Evolutionary conservation across 352 stramenopile species (phyloP).

Genomic region (Phytopythium boreale): DNA sequence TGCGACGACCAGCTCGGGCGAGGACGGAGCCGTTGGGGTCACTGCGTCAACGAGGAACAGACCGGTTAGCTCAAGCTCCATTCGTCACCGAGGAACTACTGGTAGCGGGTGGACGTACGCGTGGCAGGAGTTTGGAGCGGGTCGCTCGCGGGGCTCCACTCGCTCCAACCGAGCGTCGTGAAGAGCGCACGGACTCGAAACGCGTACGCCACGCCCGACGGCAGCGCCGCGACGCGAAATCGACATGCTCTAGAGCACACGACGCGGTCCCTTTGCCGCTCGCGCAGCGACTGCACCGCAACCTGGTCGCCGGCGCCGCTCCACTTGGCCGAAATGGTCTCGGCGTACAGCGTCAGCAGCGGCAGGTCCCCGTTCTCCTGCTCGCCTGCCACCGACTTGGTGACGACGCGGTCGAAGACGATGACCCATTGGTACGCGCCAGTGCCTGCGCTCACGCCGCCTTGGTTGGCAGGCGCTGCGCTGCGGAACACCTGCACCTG

Average conservation of each 20-base stretch:
- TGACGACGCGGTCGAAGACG: conserved; percentile 38
- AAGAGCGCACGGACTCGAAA: conserved; percentile 56
- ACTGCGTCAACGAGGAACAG: conserved; percentile 5
- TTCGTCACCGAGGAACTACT: background rate
- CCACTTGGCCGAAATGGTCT: conserved; percentile 50
- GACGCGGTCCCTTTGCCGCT: conserved; percentile 17
- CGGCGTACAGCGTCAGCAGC: conserved; percentile 44
- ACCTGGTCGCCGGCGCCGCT: conserved; percentile 48
- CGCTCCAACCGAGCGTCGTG: conserved; percentile 32
- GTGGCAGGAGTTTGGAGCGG: conserved; percentile 35
- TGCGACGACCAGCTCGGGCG: conserved; percentile 33
- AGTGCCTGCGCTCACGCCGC: background rate
- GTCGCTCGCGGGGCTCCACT: conserved; percentile 46
- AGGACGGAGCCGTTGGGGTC: conserved; percentile 33
- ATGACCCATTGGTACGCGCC: conserved; percentile 53
- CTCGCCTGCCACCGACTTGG: conserved; percentile 5
- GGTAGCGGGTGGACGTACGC: conserved; percentile 6
- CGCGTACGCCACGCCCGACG: conserved; percentile 26
- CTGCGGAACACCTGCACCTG: conserved; percentile 53
- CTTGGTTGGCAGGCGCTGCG: conserved; percentile 7
- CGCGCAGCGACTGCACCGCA: conserved; percentile 34
- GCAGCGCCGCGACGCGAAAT: conserved; percentile 17
- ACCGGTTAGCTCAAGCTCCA: background rate
- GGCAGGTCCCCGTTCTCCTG: conserved; percentile 30
- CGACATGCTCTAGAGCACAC: conserved; percentile 25